Evolutionary conservation across 2,329 filamentous ascomycete genomes (phyloP), one percentile per base, ranked within the genome.

Genomic region (Aspergillus sojae): DNA sequence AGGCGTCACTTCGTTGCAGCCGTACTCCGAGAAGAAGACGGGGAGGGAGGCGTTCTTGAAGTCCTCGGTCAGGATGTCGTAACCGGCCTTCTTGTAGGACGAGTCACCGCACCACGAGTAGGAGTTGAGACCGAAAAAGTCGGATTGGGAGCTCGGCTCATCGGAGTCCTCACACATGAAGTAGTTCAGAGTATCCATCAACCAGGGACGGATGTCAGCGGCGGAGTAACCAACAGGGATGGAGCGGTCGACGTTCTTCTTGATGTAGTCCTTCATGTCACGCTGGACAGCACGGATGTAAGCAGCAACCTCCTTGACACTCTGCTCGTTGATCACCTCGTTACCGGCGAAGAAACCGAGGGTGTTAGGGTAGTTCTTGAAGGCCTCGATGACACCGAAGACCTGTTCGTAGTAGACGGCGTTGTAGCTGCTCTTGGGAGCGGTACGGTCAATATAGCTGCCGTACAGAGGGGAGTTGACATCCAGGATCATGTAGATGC

Each of bases 211-310:
- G 57, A 89, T 84, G 75, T 91, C 88, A 28, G 88, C 88, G 61
- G 88, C 88, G 21, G 86, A 89, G 80, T 91, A 91, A 39, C 88
- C 88, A 34, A 91, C 88, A 7, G 88, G 87, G 63, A 91, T 90
- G 28, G 78, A 69, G 58, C 89, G 85, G 45, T 80, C 68, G 5
- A 81, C 76, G 67, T 90, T 84, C 61, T 85, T 83, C 58, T 82
- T 79, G 72, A 90, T 90, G 77, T 90, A 91, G 64, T 88, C 83
- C 78, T 90, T 90, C 75, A 91, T 80, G 68, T 91, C 89, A 69
- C 88, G 85, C 70, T 88, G 84, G 62, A 90, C 84, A 50, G 88
- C 82, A 61, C 85, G 78, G 66, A 89, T 84, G 74, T 89, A 88
- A 52, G 81, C 82, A 19, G 87, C 87, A 58, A 84, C 85, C 57